Base-by-base conservation (phyloP, 495 filamentous ascomycete genomes). In the Penicillium riverlandense region DNA sequence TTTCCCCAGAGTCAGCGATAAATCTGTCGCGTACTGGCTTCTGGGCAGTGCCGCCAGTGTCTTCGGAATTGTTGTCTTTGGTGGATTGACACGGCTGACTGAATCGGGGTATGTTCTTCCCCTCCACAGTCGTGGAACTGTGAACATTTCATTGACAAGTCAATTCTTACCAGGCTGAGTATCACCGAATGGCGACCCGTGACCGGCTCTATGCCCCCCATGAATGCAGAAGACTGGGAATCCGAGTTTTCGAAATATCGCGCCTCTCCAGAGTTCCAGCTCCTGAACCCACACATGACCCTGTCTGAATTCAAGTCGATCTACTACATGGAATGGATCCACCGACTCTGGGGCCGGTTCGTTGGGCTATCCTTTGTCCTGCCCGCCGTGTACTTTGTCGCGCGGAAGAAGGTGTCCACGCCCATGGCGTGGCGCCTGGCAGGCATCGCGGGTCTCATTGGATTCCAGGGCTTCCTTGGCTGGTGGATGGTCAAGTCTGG, bases 401-500 rank as follows among this genome's bases (percentile, higher is more conserved):
- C 85, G 8, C 82, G 83, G 27, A 82, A 86, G 44, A 80, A 82
- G 44, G 90, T 96, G 28, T 84, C 86, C 15, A 69, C 72, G 32
- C 81, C 78, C 31, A 94, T 95, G 82, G 83, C 89, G 6, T 58
- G 62, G 35, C 79, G 80, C 35, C 76, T 98, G n/a, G 69, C 76
- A 12, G 91, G 90, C 1, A 96, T 98, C 46, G 83, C 85, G 14
- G 83, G 75, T 30, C 68, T 96, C 40, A 96, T 98, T 62, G 94
- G 88, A 29, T 92, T 96, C 62, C 92, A 98, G 65, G 92, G 94
- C 8, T 82, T 92, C 52, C 76, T 98, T 37, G 92, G 92, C 8
- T 98, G 92, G 92, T 98, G 91, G 88, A 98, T 98, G 92, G 92
- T 98, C 52, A 95, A 94, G 64, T 90, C 85, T 1, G 92, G 92